phyloP scores from a whole-genome alignment of 257 asterid species.

The Primulina eburnea region DNA sequence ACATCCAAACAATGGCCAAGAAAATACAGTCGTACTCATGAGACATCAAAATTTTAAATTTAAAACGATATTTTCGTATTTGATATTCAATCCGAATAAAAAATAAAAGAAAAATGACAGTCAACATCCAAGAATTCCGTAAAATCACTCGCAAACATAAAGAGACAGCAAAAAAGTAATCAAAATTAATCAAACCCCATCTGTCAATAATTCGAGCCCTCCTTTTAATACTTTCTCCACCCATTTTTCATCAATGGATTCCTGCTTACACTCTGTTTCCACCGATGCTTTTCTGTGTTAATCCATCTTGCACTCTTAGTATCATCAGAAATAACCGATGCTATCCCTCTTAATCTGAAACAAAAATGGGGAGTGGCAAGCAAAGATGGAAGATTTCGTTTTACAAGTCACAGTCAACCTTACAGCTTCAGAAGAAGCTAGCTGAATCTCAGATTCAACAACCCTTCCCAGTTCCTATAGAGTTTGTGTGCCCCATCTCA shows the following conservation, averaged over 20 bases:
- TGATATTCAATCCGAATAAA: no score
- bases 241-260: background rate
- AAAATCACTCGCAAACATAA: slow-evolving; percentile 10
- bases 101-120: no score
- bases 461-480: slow-evolving; percentile 37
- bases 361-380: slow-evolving; percentile 46
- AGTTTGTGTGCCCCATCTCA: slow-evolving; percentile 75
- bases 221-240: background rate
- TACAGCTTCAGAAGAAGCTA: slow-evolving; percentile 26
- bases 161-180: background rate
- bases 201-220: background rate
- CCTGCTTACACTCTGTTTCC: background rate
- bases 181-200: background rate
- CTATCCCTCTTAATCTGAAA: background rate
- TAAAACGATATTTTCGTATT: background rate
- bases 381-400: slow-evolving; percentile 72
- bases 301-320: no score
- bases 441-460: slow-evolving; percentile 12
- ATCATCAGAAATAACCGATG: no score
- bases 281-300: no score
- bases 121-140: slow-evolving; percentile 2
- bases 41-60: background rate
- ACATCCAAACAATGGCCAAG: background rate
- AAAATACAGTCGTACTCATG: no score
- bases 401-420: slow-evolving; percentile 42